Evolutionary conservation across 331 rosid genomes (phyloP), one percentile per base, ranked within the genome.

Genomic region (Malus hybrid): DNA sequence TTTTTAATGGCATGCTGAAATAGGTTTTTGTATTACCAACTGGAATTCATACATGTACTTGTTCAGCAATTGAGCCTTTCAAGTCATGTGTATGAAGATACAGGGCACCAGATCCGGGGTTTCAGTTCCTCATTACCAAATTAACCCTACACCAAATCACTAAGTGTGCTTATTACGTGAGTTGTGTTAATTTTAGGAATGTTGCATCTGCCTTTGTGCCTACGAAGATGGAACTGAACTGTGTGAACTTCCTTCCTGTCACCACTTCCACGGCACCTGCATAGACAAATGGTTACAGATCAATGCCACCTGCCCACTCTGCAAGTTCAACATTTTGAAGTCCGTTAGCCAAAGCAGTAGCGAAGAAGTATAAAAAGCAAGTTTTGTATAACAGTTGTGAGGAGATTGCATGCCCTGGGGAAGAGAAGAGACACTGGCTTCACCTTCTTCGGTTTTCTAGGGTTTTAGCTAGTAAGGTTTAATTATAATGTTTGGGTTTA

Each of bases 221-320:
- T 90, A 93, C 58, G 91, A 90, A 5, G 89, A 90, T 16, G 93
- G 87, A 5, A 63, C 84, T 2, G 94, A 91, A 83, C 90, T 93
- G 7, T 88, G 94, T 12, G 90, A 89, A 75, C 98, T 93, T 67
- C 97, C 98, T 34, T 87, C 97, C 80, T 79, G 76, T 76, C 98
- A 93, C 84, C 94, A 91, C 81, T 93, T 93, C 66, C 97, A 93
- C 76, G 78, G 93, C 76, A 55, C 84, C 57, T 93, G 98, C 89
- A 86, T 93, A 24, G 96, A 91, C 84, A 89, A 84, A 84, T 88
- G 97, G 97, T 73, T 93, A 77, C 91, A 81, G 77, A 85, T 89
- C 66, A 91, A 91, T 63, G 90, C 24, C 24, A 24, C 24, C 24
- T 24, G 24, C 24, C 24, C 24, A 24, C 24, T 24, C 24, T 24